phyloP scores from a whole-genome alignment of 2,329 filamentous ascomycete genomes.

The Mariannaea elegans region DNA sequence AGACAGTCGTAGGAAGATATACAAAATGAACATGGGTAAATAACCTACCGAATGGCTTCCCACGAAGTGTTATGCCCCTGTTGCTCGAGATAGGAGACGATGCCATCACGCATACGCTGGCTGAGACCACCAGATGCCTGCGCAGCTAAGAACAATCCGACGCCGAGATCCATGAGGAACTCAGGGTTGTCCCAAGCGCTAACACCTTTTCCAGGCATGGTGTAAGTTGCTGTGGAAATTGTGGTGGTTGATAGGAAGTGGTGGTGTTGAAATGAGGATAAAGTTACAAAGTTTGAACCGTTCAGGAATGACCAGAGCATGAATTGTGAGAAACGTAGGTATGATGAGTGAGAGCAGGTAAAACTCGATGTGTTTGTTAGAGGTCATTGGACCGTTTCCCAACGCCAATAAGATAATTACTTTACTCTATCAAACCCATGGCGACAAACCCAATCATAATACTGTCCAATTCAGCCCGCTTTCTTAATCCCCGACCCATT shows the following conservation, averaged over 20 bases:
- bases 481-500: constrained; percentile 1
- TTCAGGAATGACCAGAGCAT: too few relatives aligned
- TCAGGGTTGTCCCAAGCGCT: constrained; percentile 44
- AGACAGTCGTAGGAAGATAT: neutral
- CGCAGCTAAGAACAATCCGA: constrained; percentile 45
- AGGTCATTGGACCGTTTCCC: constrained; percentile 3
- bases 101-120: constrained; percentile 39
- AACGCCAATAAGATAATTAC: constrained; percentile 9
- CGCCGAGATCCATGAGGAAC: constrained; percentile 46
- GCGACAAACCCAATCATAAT: neutral
- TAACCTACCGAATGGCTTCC: constrained; percentile 57
- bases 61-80: constrained; percentile 50
- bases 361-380: neutral
- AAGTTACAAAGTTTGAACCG: neutral
- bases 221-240: neutral
- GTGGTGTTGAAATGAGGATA: neutral
- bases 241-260: neutral
- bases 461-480: constrained; percentile 1
- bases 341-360: neutral
- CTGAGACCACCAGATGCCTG: constrained; percentile 40
- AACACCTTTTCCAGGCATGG: constrained; percentile 34
- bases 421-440: constrained; percentile 13
- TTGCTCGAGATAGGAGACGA: constrained; percentile 46
- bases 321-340: neutral
- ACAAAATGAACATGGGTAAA: neutral